Conservation (phyloP, 179 eudicot genomes). For the Heliamphora pulchella region DNA sequence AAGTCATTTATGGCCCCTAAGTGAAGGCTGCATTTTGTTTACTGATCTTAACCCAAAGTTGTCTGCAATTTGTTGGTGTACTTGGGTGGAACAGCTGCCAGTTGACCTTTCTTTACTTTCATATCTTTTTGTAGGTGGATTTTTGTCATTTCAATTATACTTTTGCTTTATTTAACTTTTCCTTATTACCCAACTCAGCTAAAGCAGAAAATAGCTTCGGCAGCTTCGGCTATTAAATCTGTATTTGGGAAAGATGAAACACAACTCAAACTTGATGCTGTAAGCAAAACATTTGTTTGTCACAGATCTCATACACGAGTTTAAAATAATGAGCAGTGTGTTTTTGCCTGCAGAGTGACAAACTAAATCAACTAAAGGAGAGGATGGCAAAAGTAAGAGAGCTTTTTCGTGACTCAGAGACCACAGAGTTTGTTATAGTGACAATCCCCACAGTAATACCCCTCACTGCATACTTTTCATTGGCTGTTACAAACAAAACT, state of each 20-base stretch:
- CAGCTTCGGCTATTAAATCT: conserved; percentile 81
- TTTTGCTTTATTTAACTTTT: conserved; percentile 10
- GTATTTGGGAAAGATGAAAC: conserved; percentile 62
- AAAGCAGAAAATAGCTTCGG: conserved; percentile 64
- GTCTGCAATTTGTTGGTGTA: too few relatives aligned
- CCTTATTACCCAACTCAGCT: conserved; percentile 36
- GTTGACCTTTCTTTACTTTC: too few relatives aligned
- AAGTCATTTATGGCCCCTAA: not conserved
- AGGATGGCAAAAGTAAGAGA: conserved; percentile 64
- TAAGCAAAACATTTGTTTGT: conserved; percentile 28
- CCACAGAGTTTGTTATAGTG: conserved; percentile 30
- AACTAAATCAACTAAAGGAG: conserved; percentile 8
- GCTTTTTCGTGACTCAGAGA: conserved; percentile 25
- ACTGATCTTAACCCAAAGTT: not conserved
- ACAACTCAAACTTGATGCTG: conserved; percentile 38
- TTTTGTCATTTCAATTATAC: not conserved
- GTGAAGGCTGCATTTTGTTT: not conserved
- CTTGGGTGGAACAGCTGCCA: too few relatives aligned
- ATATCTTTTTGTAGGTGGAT: not conserved
- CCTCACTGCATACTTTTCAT: not conserved
- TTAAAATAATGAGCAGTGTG: not conserved
- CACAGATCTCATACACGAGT: not conserved
- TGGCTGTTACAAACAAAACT: not conserved
- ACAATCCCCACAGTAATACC: conserved; percentile 28
- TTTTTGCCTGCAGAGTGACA: not conserved